phyloP scores from a whole-genome alignment of 805 yeast genomes.

The Saccharomycopsis sp. region DNA sequence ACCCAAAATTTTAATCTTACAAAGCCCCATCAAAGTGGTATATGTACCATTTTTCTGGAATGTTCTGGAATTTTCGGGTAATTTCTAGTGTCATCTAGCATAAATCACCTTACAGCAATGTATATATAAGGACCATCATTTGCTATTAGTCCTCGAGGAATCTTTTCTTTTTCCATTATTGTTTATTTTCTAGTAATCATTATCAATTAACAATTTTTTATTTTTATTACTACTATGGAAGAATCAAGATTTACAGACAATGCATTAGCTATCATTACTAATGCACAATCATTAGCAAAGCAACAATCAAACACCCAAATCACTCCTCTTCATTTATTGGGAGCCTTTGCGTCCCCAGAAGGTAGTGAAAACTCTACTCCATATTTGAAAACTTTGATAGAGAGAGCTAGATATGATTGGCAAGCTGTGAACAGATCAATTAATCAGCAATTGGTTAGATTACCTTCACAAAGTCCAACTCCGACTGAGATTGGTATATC shows the following conservation, averaged over 20 bases:
- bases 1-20: no score
- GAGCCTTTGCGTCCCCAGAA: conserved; percentile 76
- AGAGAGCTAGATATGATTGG: conserved; percentile 87
- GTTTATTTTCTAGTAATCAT: no score
- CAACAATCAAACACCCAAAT: conserved; percentile 81
- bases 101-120: not conserved
- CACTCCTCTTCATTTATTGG: conserved; percentile 82
- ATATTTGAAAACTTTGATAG: conserved; percentile 75
- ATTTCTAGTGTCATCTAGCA: not conserved
- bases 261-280: conserved; percentile 73
- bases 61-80: not conserved
- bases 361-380: conserved; percentile 38
- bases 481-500: conserved; percentile 76
- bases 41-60: not conserved
- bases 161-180: not conserved
- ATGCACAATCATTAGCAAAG: conserved; percentile 75
- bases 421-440: conserved; percentile 69
- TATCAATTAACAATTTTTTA: not conserved
- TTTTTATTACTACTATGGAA: conserved; percentile 36
- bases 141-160: no score
- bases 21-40: no score
- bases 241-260: conserved; percentile 86
- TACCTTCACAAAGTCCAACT: conserved; percentile 86
- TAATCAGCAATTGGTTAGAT: conserved; percentile 71
- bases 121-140: not conserved